Evolutionary conservation across 768 basidiomycete species (phyloP).

Genomic region (Tylopilus rubrobrunneus): DNA sequence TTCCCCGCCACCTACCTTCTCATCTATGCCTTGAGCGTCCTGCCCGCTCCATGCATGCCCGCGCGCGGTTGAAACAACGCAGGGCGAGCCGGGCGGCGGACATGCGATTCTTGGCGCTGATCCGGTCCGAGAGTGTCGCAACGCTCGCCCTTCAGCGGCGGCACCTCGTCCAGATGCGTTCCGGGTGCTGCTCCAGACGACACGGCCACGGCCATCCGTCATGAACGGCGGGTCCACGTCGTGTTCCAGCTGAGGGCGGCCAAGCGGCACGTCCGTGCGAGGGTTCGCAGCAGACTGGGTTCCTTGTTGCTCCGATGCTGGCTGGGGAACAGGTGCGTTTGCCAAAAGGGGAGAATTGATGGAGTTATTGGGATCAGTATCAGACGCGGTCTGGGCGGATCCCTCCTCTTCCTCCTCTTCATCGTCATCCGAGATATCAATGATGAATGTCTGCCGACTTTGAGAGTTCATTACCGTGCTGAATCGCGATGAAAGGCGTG

Average conservation of each 20-base stretch:
- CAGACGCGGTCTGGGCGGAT: background rate
- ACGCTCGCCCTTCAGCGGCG: conserved; percentile 18
- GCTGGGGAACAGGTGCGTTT: background rate
- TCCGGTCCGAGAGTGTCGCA: conserved; percentile 20
- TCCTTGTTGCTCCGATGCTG: conserved; percentile 1
- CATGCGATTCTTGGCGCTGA: conserved; percentile 17
- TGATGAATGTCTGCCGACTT: conserved; percentile 26
- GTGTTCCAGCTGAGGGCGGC: conserved; percentile 28
- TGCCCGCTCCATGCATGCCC: conserved; percentile 21
- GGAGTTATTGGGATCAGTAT: background rate
- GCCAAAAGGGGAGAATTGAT: background rate
- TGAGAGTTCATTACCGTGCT: conserved; percentile 22
- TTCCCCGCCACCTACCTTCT: conserved; percentile 16
- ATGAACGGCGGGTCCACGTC: conserved; percentile 49
- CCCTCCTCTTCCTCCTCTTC: conserved; percentile 25
- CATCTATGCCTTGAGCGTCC: conserved; percentile 13
- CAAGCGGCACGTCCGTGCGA: conserved; percentile 1
- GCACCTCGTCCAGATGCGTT: conserved; percentile 16
- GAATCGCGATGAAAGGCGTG: conserved; percentile 22
- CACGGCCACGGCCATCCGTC: conserved; percentile 63
- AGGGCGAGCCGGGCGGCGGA: conserved; percentile 13
- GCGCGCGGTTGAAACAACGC: conserved; percentile 9
- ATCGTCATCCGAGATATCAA: conserved; percentile 32
- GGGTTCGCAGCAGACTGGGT: conserved; percentile 1
- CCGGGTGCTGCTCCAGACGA: conserved; percentile 41